Base-by-base conservation (phyloP, 768 basidiomycete species). In the Suillus fuscotomentosus region DNA sequence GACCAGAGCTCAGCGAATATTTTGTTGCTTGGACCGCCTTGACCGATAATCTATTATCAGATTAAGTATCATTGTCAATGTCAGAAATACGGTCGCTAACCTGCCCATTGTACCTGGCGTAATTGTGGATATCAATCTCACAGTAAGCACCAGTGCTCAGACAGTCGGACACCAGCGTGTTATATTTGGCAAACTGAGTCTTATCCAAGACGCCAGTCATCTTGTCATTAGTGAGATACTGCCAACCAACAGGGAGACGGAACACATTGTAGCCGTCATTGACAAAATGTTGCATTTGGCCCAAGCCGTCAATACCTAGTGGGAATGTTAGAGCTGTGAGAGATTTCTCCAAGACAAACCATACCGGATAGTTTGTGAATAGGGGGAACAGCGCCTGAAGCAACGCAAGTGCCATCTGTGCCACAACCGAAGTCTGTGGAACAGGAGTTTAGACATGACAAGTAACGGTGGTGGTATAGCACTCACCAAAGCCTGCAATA, bases 261-360 rank as follows among this genome's bases (percentile, higher is more conserved):
- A 88, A 86, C 8, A 79, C 75, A 62, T 85, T 85, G 77, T 82
- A 85, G 3, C 80, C 81, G 64, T 87, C 74, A 0, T 79, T 70
- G 59, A 82, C 80, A 65, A 88, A 89, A 70, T 89, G 87, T 50
- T 78, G 69, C 84, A 89, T 88, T 70, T 88, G 87, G n/a, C 84
- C 82, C 9, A 63, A 45, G 22, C 65, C 65, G 57, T 70, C 67
- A 8, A 60, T 34, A 63, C 65, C 67, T 69, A 41, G 24, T n/a
- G 47, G 31, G 24, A 27, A 22, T 10, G 60, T 39, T 27, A 59
- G 24, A 61, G 47, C 31, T 22, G 31, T 36, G 15, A 13, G 39
- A 17, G 0, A 24, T 6, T 13, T 20, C 5, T 57, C 15, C 5
- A 22, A 39, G 27, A 55, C 14, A 20, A 1, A 24, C 43, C 74